These are phyloP conservation scores for Stephania cephalantha DNA, from an alignment of 164 flowering plant species.

Conservation along the genomic window DNA sequence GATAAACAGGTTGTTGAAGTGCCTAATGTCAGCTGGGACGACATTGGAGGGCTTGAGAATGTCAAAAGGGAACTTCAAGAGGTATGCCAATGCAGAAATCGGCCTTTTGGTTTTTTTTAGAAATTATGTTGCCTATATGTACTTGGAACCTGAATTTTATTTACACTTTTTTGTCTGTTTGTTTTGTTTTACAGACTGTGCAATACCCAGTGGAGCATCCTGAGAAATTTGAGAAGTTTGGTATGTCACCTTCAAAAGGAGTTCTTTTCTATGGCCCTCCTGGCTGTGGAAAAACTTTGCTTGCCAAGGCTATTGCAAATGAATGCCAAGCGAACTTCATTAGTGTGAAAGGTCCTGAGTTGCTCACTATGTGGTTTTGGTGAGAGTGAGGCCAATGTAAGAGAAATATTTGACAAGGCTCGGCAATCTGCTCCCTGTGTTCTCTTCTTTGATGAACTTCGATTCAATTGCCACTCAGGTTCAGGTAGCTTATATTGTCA, in stretches of 20 bases:
- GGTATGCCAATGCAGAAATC: slow-evolving; percentile 25
- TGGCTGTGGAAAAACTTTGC: slow-evolving; percentile 71
- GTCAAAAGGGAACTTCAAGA: slow-evolving; percentile 82
- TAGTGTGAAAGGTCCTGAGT: slow-evolving; percentile 73
- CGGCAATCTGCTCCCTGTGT: slow-evolving; percentile 76
- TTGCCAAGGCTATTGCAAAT: slow-evolving; percentile 82
- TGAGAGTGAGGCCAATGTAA: slow-evolving; percentile 77
- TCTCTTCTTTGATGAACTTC: slow-evolving; percentile 73
- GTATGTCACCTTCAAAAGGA: slow-evolving; percentile 80
- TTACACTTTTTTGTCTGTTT: neutral
- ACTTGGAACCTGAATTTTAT: neutral
- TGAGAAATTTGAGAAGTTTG: slow-evolving; percentile 76
- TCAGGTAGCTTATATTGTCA: neutral
- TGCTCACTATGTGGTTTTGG: slow-evolving; percentile 90
- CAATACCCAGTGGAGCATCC: slow-evolving; percentile 89
- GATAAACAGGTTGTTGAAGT: slow-evolving; percentile 67
- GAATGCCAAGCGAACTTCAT: slow-evolving; percentile 81
- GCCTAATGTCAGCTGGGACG: slow-evolving; percentile 71
- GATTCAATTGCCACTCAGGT: slow-evolving; percentile 87
- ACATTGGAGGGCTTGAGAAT: slow-evolving; percentile 76
- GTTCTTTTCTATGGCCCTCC: slow-evolving; percentile 80
- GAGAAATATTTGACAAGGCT: slow-evolving; percentile 78
- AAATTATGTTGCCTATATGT: neutral
- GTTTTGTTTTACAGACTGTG: slow-evolving; percentile 44
- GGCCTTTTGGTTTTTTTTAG: slow-evolving; percentile 1